Evolutionary conservation across 1,284 basidiomycete genomes (phyloP).

Genomic region (Pulveroboletus sp.): DNA sequence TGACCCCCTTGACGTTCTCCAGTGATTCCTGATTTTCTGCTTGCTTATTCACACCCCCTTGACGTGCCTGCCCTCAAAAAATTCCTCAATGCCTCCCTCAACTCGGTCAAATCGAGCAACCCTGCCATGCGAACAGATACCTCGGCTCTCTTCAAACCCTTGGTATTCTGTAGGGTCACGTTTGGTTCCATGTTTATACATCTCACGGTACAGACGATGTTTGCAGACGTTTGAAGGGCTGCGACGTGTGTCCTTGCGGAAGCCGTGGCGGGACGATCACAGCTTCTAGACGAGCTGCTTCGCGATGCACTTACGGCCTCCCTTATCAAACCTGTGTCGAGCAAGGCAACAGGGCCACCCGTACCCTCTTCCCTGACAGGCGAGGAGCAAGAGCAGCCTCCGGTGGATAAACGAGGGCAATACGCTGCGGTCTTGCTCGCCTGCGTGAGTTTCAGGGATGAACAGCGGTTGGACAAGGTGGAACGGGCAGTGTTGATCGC

Average conservation of each 20-base stretch:
- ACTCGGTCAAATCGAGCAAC: slow-evolving; percentile 78
- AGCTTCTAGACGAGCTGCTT: slow-evolving; percentile 49
- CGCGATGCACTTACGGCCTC: slow-evolving; percentile 52
- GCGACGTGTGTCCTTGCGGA: slow-evolving; percentile 44
- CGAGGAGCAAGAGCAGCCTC: slow-evolving; percentile 34
- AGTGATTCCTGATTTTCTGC: slow-evolving; percentile 57
- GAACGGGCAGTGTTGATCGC: slow-evolving; percentile 46
- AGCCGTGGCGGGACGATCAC: slow-evolving; percentile 35
- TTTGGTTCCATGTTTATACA: slow-evolving; percentile 68
- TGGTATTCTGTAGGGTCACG: slow-evolving; percentile 49
- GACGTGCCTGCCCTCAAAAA: slow-evolving; percentile 54
- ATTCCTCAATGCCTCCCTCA: slow-evolving; percentile 63
- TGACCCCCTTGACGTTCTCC: slow-evolving; percentile 6
- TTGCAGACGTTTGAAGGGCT: slow-evolving; percentile 49
- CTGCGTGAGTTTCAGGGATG: slow-evolving; percentile 41
- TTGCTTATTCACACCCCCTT: slow-evolving; percentile 53
- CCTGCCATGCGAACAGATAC: slow-evolving; percentile 57
- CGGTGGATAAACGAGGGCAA: slow-evolving; percentile 45
- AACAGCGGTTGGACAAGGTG: slow-evolving; percentile 24
- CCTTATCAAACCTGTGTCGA: slow-evolving; percentile 31
- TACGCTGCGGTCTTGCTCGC: slow-evolving; percentile 51
- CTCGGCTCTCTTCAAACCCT: slow-evolving; percentile 56
- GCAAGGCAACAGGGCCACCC: slow-evolving; percentile 15
- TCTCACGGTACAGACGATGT: slow-evolving; percentile 57
- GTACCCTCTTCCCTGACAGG: neutral